Conservation (phyloP, 2,329 filamentous ascomycete genomes). For the Beauveria medogensis region DNA sequence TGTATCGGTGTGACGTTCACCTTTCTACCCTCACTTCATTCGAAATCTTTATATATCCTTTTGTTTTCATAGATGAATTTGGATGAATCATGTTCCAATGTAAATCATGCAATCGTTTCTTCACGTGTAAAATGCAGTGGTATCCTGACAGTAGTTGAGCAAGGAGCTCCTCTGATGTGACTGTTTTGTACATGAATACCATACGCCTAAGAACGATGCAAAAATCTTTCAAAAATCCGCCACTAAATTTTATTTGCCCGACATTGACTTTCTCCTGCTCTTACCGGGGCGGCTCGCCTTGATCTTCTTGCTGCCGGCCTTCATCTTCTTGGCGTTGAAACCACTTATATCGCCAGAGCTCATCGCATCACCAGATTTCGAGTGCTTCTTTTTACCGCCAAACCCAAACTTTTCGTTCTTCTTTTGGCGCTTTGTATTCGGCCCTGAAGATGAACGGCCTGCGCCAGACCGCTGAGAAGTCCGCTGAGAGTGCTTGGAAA, state of each 20-base stretch:
- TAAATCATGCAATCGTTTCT: background rate
- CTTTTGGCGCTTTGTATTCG: conserved; percentile 74
- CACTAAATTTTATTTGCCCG: conserved; percentile 20
- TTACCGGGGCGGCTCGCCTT: conserved; percentile 39
- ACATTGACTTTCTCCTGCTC: conserved; percentile 39
- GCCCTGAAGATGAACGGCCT: conserved; percentile 27
- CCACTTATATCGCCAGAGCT: conserved; percentile 73
- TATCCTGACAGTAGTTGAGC: background rate
- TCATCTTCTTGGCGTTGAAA: conserved; percentile 81
- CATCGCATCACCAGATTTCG: conserved; percentile 82
- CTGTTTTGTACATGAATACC: background rate
- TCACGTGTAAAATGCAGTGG: background rate
- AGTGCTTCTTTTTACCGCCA: conserved; percentile 87
- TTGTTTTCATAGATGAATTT: conserved; percentile 28
- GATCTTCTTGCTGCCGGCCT: conserved; percentile 39
- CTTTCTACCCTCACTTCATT: conserved; percentile 1
- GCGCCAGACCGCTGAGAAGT: conserved; percentile 30
- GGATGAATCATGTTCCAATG: conserved; percentile 7
- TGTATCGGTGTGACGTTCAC: background rate
- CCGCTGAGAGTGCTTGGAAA: conserved; percentile 31
- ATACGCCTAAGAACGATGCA: conserved; percentile 1
- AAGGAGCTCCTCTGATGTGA: conserved; percentile 2
- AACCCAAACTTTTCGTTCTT: conserved; percentile 94
- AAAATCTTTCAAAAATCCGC: background rate
- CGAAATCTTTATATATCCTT: conserved; percentile 27